Percentiles rank a stretch among this genome's conserved stretches.
phyloP scores from a whole-genome alignment of 2,329 filamentous ascomycete species.

The Fusarium chlamydosporum region DNA sequence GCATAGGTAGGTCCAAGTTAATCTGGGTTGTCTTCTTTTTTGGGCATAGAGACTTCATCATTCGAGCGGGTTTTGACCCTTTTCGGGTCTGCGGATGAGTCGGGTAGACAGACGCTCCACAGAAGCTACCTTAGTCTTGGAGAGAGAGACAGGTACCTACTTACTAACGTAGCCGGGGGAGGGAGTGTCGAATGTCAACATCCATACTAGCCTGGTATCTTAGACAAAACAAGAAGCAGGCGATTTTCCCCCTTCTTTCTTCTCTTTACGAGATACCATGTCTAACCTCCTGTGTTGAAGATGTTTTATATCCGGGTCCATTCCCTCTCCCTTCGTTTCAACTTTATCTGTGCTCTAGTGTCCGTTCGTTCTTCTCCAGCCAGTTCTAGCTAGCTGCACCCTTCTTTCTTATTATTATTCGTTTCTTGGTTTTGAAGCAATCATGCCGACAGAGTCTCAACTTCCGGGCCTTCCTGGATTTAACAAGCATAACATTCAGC shows the following conservation, averaged over 20 bases:
- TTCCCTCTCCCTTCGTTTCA: background rate
- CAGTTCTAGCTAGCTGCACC: background rate
- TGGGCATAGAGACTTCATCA: background rate
- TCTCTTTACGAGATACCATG: background rate
- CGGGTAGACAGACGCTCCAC: background rate
- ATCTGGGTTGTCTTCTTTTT: background rate
- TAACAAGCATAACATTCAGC: constrained; percentile 55
- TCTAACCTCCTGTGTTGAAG: background rate
- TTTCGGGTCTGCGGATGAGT: background rate
- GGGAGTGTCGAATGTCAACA: background rate
- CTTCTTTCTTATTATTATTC: background rate
- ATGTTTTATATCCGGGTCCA: background rate
- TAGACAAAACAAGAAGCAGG: background rate
- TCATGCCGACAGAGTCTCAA: constrained; percentile 39
- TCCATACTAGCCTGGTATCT: too few species aligned
- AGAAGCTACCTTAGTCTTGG: background rate
- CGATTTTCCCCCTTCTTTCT: background rate
- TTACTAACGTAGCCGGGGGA: too few species aligned
- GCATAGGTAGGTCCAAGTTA: too few species aligned
- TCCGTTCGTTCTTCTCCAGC: background rate
- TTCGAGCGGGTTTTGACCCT: background rate
- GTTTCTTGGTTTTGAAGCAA: background rate
- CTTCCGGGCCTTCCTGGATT: constrained; percentile 47
- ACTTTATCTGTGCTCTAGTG: background rate
- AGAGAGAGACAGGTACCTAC: background rate